Evolutionary conservation across 139 green algal species (phyloP).

Genomic region (Desmodesmus armatus): DNA sequence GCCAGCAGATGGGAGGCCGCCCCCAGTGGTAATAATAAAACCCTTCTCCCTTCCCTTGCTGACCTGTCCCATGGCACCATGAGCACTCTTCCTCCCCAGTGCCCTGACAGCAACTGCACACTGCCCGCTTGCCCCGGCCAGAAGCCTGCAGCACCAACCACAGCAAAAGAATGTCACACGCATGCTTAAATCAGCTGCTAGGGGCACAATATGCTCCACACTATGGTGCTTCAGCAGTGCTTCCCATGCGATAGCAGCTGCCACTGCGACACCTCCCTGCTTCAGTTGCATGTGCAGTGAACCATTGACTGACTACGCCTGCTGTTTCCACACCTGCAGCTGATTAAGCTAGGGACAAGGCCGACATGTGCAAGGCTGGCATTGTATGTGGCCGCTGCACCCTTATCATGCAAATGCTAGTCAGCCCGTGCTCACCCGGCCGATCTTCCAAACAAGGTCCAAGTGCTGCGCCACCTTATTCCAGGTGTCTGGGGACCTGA

Average conservation of each 20-base stretch:
- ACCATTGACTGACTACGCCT: no score
- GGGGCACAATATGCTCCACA: no score
- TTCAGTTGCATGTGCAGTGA: no score
- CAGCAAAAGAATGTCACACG: neutral
- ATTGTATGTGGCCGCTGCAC: neutral
- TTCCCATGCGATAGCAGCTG: neutral
- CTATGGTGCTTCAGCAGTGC: neutral
- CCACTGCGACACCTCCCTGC: no score
- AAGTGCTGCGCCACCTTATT: constrained; percentile 52
- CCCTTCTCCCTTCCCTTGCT: no score
- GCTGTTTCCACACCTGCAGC: neutral
- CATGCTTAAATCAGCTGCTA: no score
- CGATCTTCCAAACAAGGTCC: constrained; percentile 55
- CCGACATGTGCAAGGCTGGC: neutral
- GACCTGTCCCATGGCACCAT: constrained; percentile 64
- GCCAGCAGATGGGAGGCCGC: no score
- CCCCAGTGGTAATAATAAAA: no score
- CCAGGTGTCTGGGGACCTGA: constrained; percentile 36
- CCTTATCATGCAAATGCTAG: neutral
- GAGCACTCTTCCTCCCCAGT: constrained; percentile 54
- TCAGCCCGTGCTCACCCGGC: constrained; percentile 31
- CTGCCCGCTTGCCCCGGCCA: constrained; percentile 19
- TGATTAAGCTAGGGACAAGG: neutral
- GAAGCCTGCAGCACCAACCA: constrained; percentile 5
- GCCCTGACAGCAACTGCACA: constrained; percentile 53